phyloP scores from a whole-genome alignment of 148 eudicot genomes.

The Heliosperma pusillum region DNA sequence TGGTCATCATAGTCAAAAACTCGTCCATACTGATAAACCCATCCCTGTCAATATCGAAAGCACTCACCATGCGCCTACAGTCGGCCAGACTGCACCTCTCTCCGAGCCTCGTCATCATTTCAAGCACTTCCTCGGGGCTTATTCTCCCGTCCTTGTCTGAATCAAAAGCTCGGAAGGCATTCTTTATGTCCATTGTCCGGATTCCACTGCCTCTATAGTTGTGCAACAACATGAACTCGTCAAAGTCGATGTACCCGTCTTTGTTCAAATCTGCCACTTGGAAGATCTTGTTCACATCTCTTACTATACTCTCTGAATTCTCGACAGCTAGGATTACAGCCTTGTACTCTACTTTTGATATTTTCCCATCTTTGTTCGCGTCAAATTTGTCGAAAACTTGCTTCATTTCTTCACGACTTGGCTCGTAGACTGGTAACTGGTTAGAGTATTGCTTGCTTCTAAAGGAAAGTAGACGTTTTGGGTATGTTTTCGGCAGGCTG shows the following conservation, averaged over 20 bases:
- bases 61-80: slow-evolving; percentile 60
- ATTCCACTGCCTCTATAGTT: slow-evolving; percentile 52
- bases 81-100: slow-evolving; percentile 52
- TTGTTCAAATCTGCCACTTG: slow-evolving; percentile 60
- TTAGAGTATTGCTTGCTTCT: slow-evolving; percentile 40
- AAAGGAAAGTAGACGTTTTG: slow-evolving; percentile 40
- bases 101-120: slow-evolving; percentile 48
- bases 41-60: slow-evolving; percentile 58
- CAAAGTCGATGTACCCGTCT: slow-evolving; percentile 68
- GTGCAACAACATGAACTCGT: slow-evolving; percentile 66
- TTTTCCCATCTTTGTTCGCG: slow-evolving; percentile 66
- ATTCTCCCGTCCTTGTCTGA: slow-evolving; percentile 62
- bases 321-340: slow-evolving; percentile 52
- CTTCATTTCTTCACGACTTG: slow-evolving; percentile 44
- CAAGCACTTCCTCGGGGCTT: slow-evolving; percentile 51
- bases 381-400: slow-evolving; percentile 60
- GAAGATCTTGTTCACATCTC: slow-evolving; percentile 55
- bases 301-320: slow-evolving; percentile 24
- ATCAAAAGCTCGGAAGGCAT: slow-evolving; percentile 62
- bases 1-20: slow-evolving; percentile 68
- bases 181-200: slow-evolving; percentile 44
- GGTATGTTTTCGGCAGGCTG: slow-evolving; percentile 39
- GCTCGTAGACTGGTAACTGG: slow-evolving; percentile 38
- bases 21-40: slow-evolving; percentile 74
- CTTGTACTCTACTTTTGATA: slow-evolving; percentile 64